Conservation (phyloP, 2,329 filamentous ascomycete genomes). For the Ramularia collo-cygni region DNA sequence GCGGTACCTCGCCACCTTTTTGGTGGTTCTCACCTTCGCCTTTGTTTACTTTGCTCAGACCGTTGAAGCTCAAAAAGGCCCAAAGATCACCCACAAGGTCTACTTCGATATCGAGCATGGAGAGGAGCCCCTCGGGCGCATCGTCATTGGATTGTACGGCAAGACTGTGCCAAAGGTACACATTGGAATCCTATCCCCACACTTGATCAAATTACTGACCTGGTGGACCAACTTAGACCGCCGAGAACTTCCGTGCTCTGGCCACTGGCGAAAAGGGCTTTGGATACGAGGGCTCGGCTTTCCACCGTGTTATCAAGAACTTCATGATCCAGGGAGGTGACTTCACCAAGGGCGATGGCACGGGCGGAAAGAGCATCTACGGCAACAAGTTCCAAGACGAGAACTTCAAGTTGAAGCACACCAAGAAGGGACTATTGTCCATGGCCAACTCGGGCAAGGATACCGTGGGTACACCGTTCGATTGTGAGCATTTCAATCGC, state of each 20-base stretch:
- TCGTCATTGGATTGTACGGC: conserved; percentile 79
- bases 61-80: conserved; percentile 71
- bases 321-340: conserved; percentile 93
- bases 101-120: conserved; percentile 79
- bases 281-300: conserved; percentile 72
- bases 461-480: not conserved
- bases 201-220: no score
- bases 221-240: conserved; percentile 39
- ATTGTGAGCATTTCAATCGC: no score
- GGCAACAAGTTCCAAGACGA: conserved; percentile 77
- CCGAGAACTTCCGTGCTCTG: conserved; percentile 70
- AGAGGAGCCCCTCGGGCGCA: conserved; percentile 64
- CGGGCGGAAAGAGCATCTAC: conserved; percentile 84
- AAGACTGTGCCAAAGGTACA: conserved; percentile 71
- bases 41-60: conserved; percentile 70
- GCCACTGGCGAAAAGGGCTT: conserved; percentile 82
- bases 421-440: conserved; percentile 72
- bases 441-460: conserved; percentile 26
- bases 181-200: not conserved
- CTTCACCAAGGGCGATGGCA: conserved; percentile 76
- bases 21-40: conserved; percentile 69
- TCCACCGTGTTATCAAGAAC: conserved; percentile 85
- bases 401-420: conserved; percentile 94
- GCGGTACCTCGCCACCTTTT: conserved; percentile 61
- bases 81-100: conserved; percentile 49